A percentile compares a stretch with the other conserved stretches of the same genome.
Evolutionary conservation across 345 rosid species (phyloP).

Genomic region (Odontarrhena argentea): DNA sequence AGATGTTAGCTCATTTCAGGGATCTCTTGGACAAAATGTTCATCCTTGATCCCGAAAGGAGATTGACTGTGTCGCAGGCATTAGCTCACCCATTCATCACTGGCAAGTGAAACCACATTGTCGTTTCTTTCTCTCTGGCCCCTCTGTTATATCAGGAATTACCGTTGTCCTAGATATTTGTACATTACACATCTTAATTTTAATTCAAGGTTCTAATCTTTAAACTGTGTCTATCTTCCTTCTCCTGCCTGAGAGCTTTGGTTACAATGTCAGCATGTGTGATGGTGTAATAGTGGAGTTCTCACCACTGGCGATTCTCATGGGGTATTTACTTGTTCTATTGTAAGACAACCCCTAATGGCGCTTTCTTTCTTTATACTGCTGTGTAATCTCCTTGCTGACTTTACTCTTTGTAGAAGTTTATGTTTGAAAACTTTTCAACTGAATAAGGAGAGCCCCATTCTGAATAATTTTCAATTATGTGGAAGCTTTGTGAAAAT

Average conservation of each 20-base stretch:
- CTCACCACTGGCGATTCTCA: constrained; percentile 69
- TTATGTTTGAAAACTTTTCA: constrained; percentile 35
- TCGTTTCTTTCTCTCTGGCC: constrained; percentile 47
- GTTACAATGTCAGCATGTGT: constrained; percentile 51
- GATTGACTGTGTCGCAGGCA: constrained; percentile 89
- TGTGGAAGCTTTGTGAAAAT: constrained; percentile 2
- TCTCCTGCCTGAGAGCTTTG: constrained; percentile 67
- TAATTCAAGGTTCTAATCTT: constrained; percentile 71
- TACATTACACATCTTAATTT: constrained; percentile 59
- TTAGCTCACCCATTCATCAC: constrained; percentile 97
- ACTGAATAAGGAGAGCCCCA: constrained; percentile 30
- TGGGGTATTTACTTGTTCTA: constrained; percentile 89
- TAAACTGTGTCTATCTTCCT: constrained; percentile 66
- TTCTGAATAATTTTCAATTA: constrained; percentile 22
- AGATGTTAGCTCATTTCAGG: constrained; percentile 87
- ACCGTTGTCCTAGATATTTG: constrained; percentile 71
- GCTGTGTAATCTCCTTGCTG: constrained; percentile 53
- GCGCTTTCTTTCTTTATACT: constrained; percentile 51
- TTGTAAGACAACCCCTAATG: constrained; percentile 93
- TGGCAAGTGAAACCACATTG: constrained; percentile 97
- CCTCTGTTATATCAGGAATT: constrained; percentile 63
- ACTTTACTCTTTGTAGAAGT: constrained; percentile 54
- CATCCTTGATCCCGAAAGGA: constrained; percentile 96
- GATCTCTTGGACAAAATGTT: constrained; percentile 91
- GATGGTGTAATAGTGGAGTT: constrained; percentile 68